phyloP scores from a whole-genome alignment of 176 grass and related monocot genomes.

The Hyparrhenia diplandra region DNA sequence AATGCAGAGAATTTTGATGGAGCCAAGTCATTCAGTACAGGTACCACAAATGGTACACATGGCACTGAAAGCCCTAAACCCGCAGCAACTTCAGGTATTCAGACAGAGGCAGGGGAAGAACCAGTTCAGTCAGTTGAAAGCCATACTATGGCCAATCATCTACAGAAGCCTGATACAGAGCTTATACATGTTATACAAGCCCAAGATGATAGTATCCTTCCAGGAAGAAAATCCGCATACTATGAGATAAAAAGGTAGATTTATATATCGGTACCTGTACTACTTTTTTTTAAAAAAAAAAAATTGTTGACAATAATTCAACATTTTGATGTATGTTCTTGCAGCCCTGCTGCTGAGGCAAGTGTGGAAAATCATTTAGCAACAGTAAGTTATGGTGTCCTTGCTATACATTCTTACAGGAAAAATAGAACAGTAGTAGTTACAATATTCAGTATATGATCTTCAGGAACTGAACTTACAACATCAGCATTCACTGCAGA shows the following conservation, averaged over 20 bases:
- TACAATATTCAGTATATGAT: background rate
- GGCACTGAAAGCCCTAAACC: background rate
- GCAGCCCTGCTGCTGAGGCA: slow-evolving; percentile 38
- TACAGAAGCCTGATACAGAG: slow-evolving; percentile 22
- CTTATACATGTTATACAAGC: background rate
- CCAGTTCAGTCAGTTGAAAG: background rate
- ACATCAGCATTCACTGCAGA: slow-evolving; percentile 29
- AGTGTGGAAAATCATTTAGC: slow-evolving; percentile 34
- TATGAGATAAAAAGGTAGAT: slow-evolving; percentile 46
- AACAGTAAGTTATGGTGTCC: slow-evolving; percentile 48
- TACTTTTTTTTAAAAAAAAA: background rate
- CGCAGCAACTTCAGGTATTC: background rate
- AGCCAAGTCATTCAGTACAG: background rate
- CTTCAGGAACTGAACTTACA: background rate
- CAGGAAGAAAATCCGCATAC: slow-evolving; percentile 19
- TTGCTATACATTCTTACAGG: background rate
- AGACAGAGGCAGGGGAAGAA: background rate
- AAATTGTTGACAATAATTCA: background rate
- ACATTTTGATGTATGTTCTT: background rate
- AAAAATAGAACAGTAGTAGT: background rate
- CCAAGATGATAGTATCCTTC: background rate
- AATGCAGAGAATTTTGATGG: slow-evolving; percentile 24
- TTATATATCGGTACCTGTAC: background rate
- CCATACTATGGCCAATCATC: background rate
- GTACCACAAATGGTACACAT: background rate